Conservation (phyloP, 139 green algal species). For the Spirogloea muscicola region DNA sequence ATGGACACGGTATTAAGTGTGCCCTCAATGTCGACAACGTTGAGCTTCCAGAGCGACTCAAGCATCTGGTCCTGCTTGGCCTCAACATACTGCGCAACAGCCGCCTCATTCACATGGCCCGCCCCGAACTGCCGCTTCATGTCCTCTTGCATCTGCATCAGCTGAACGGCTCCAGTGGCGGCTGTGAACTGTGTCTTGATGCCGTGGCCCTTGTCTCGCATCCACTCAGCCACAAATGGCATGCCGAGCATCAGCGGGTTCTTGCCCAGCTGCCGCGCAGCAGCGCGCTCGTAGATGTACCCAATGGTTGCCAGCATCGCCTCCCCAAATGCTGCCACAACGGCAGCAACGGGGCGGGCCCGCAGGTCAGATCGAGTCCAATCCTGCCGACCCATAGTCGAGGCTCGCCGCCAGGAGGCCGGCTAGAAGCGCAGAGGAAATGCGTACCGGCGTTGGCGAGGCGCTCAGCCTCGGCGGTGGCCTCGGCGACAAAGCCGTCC, state of each 20-base stretch:
- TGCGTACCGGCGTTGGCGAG: conserved; percentile 16
- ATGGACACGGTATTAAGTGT: conserved; percentile 32
- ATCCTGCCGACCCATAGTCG: no score
- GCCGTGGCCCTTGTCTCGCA: conserved; percentile 29
- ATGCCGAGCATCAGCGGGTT: conserved; percentile 48
- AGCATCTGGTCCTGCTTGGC: conserved; percentile 43
- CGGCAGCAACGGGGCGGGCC: no score
- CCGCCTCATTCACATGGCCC: conserved; percentile 18
- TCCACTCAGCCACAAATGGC: conserved; percentile 41
- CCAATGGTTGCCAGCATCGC: conserved; percentile 79
- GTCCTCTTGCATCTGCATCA: conserved; percentile 22
- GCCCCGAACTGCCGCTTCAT: conserved; percentile 29
- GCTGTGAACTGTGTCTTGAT: conserved; percentile 20
- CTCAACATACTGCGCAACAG: conserved; percentile 21
- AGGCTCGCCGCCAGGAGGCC: no score
- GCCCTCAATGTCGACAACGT: conserved; percentile 36
- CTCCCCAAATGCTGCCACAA: conserved; percentile 74
- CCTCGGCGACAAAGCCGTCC: conserved; percentile 23
- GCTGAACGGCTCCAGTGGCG: conserved; percentile 17
- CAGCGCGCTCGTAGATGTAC: conserved; percentile 73
- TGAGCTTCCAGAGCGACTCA: conserved; percentile 52
- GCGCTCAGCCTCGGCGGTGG: conserved; percentile 20
- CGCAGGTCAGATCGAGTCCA: no score
- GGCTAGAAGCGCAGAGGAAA: not conserved
- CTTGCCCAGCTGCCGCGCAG: conserved; percentile 62